Base-by-base conservation (phyloP, 495 filamentous ascomycete species). In the Margaritispora aquatica region DNA sequence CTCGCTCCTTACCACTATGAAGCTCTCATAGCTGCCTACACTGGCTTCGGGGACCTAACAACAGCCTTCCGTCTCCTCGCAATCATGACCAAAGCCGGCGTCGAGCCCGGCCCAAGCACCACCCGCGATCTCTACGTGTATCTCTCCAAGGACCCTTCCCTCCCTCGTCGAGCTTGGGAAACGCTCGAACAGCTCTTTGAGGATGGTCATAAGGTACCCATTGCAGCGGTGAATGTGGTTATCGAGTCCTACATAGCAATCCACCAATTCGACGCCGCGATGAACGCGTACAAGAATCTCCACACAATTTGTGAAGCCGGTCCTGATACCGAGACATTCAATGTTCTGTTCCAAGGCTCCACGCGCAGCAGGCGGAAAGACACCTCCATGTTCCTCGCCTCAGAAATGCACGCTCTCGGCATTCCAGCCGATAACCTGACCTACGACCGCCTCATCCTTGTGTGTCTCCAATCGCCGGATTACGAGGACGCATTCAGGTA, bases 1-100 rank as follows among this genome's bases (percentile, higher is more conserved):
- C 76, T 89, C 26, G 70, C 76, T 2, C 62, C 76, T 3, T 77
- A 85, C 51, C 88, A 96, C 66, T 96, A 94, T 72, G 89, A 92
- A 69, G 76, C 81, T 26, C 77, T 96, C 17, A 67, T 92, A 20
- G 81, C 88, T 56, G 76, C 84, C 31, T 87, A 95, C 67, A 69
- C 80, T n/a, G 67, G 64, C n/a, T 68, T 71, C 4, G 77, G 76
- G 1, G 80, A 87, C 55, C 58, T 88, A 10, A 66, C 61, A 27
- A 74, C 77, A 34, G 82, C 81, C 1, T 80, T 90, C 23, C 74
- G 79, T 29, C 73, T 87, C 19, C 74, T 94, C 19, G 78, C 80
- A 64, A 82, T 88, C 66, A 92, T 94, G 87, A 66, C 76, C 10
- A 75, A 78, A 52, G 77, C 84, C 15, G 82, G 80, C 1, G 57